A percentile compares a stretch with the other conserved stretches of the same genome.
These are phyloP conservation scores for Mycoemilia scoparia DNA, from an alignment of 192 early-diverging fungal species.

Conservation along the genomic window DNA sequence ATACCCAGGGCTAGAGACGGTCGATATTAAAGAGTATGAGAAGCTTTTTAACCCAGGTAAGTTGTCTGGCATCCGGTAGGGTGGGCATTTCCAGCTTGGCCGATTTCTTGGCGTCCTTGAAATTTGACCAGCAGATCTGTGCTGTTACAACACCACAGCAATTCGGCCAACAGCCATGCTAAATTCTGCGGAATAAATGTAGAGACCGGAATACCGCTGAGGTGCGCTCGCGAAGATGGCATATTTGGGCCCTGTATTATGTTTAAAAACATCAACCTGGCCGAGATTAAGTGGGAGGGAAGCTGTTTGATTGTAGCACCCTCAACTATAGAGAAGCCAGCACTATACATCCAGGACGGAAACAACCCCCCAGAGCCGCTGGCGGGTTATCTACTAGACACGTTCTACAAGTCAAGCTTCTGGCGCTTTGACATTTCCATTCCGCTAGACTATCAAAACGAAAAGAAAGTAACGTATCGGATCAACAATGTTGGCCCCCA, in stretches of 20 bases:
- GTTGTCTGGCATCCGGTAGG: no score
- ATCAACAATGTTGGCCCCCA: constrained; percentile 25
- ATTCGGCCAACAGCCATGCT: no score
- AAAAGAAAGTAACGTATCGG: constrained; percentile 21
- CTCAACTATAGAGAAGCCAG: constrained; percentile 10
- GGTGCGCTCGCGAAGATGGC: constrained; percentile 20
- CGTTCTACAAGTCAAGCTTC: constrained; percentile 38
- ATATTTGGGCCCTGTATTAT: constrained; percentile 33
- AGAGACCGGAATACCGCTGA: no score
- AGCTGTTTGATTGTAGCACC: constrained; percentile 32
- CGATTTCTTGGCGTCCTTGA: no score
- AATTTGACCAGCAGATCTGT: no score
- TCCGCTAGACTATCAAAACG: constrained; percentile 17
- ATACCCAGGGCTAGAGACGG: no score
- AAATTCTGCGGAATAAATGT: no score
- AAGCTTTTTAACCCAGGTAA: no score
- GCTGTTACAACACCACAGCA: no score
- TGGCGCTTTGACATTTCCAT: constrained; percentile 41
- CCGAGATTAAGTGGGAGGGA: constrained; percentile 31
- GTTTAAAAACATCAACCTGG: constrained; percentile 33
- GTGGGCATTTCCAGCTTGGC: no score
- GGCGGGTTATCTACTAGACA: constrained; percentile 26
- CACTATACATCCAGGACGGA: constrained; percentile 22
- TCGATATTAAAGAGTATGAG: no score
- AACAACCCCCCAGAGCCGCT: constrained; percentile 9